Percentiles rank a stretch among this genome's conserved stretches.
Evolutionary conservation across 495 filamentous ascomycete species (phyloP).

Genomic region (Penicillium taxi): DNA sequence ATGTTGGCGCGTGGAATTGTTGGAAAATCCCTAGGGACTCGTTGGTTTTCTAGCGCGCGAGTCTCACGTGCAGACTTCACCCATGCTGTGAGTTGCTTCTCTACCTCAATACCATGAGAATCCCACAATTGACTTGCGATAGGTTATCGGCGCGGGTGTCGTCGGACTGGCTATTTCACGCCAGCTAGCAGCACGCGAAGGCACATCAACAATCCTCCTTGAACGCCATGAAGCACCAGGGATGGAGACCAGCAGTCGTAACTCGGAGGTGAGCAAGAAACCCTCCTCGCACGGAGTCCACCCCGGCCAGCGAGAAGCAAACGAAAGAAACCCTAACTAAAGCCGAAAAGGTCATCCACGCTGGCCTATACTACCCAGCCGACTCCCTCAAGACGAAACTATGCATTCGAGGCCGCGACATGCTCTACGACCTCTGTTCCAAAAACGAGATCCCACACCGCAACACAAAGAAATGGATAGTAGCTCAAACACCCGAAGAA

Average conservation of each 20-base stretch:
- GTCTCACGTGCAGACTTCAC: conserved; percentile 60
- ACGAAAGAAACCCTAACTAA: not conserved
- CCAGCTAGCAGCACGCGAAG: conserved; percentile 55
- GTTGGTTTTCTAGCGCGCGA: conserved; percentile 33
- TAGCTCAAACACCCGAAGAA: conserved; percentile 72
- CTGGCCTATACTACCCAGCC: conserved; percentile 83
- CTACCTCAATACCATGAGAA: not conserved
- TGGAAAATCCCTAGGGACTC: conserved; percentile 8
- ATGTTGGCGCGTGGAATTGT: conserved; percentile 15
- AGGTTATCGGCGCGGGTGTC: conserved; percentile 86
- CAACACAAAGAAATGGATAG: conserved; percentile 87
- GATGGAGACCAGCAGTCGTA: conserved; percentile 86
- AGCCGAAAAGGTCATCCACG: conserved; percentile 74
- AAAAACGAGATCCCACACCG: conserved; percentile 57
- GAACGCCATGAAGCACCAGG: conserved; percentile 73
- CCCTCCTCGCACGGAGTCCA: not conserved
- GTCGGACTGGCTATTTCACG: conserved; percentile 87
- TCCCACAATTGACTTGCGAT: conserved; percentile 5
- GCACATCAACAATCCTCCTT: conserved; percentile 66
- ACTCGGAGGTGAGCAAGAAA: conserved; percentile 72
- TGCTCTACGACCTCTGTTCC: conserved; percentile 74
- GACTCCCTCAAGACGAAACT: conserved; percentile 71
- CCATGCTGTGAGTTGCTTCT: conserved; percentile 54
- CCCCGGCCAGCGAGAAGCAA: not conserved
- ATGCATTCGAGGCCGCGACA: conserved; percentile 65